Evolutionary conservation across 2,329 filamentous ascomycete genomes (phyloP), one percentile per base, ranked within the genome.

Genomic region (Penicillium sp.): DNA sequence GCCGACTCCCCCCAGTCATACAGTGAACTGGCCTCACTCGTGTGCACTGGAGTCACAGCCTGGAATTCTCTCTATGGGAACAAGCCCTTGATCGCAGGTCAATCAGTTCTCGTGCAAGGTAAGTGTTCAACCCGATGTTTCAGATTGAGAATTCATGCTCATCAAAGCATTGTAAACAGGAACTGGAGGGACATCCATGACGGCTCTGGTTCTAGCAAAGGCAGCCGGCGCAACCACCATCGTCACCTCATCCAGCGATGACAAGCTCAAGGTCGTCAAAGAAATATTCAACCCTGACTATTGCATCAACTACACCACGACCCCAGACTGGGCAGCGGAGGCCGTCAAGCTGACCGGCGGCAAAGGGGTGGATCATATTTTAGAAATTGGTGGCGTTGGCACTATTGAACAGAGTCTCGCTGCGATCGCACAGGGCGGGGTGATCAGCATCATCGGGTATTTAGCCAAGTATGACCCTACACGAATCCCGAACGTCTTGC

Each of bases 151-250:
- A 28, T 10, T 28, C 24, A 28, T 5, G 24, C 24, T 28, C 24
- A 10, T 33, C n/a, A n/a, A n/a, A n/a, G n/a, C n/a, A n/a, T n/a
- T n/a, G n/a, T n/a, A n/a, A n/a, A 11, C 51, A 74, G 76, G 76
- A 5, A 78, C 76, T 19, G 75, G 75, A 6, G 76, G 75, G 1
- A 71, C 77, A 14, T 73, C 75, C 2, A 58, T 77, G 26, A 73
- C 70, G 0, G 75, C 67, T 4, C 64, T 76, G 23, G 66, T 72
- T 9, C 58, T 78, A 8, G 78, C 77, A 29, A 76, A 75, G 52
- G 78, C 78, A 0, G 74, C 75, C 1, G 78, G 78, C 5, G 75
- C 74, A 0, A 76, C 66, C 2, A 75, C 74, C 6, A 78, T 78
- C 42, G 68, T 77, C 36, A 79, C 77, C 0, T 78, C 77, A 0